Evolutionary conservation across 306 rosid genomes (phyloP).

Genomic region (Castanospermum australe): DNA sequence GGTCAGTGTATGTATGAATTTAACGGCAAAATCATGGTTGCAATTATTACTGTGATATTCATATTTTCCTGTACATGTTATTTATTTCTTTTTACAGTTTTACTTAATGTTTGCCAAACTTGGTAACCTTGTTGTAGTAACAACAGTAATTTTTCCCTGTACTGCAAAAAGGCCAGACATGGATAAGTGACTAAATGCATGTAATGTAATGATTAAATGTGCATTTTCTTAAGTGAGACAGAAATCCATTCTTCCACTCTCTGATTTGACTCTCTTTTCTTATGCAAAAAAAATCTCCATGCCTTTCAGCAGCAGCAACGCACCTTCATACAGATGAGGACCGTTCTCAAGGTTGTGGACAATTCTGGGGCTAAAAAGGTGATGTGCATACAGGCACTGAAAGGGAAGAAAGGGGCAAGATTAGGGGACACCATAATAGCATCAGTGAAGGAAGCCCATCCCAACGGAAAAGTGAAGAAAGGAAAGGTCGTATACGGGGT

Average conservation of each 20-base stretch:
- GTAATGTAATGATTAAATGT: background rate
- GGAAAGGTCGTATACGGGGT: slow-evolving; percentile 77
- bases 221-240: background rate
- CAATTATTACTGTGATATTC: background rate
- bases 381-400: slow-evolving; percentile 90
- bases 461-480: slow-evolving; percentile 82
- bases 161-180: background rate
- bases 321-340: slow-evolving; percentile 89
- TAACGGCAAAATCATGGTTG: background rate
- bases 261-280: background rate
- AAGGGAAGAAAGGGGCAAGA: slow-evolving; percentile 90
- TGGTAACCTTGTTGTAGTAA: background rate
- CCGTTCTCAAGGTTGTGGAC: slow-evolving; percentile 90
- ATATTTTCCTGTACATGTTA: background rate
- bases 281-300: background rate
- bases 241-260: background rate
- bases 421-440: slow-evolving; percentile 87
- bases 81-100: background rate
- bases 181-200: background rate
- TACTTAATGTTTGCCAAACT: background rate
- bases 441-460: slow-evolving; percentile 90
- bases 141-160: background rate
- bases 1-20: slow-evolving; percentile 48
- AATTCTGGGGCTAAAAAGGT: slow-evolving; percentile 87
- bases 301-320: slow-evolving; percentile 62